A percentile compares a stretch with the other conserved stretches of the same genome.
phyloP scores from a whole-genome alignment of 331 rosid genomes.

The Acacia concinna region DNA sequence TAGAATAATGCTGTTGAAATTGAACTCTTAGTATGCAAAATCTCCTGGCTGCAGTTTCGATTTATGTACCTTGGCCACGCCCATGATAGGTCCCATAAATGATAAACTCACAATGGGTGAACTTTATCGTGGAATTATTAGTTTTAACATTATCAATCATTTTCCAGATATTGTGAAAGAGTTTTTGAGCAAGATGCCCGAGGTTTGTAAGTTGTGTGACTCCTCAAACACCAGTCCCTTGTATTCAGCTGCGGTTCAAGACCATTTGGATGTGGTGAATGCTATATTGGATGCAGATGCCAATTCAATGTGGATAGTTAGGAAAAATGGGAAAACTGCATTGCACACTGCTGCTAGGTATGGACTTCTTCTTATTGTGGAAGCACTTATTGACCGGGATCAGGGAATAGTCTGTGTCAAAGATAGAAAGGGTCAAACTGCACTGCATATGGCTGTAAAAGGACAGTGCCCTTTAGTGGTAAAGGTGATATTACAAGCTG shows the following conservation, averaged over 20 bases:
- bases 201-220: constrained; percentile 68
- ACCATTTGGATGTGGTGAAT: constrained; percentile 78
- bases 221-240: constrained; percentile 83
- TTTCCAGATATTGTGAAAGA: constrained; percentile 71
- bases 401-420: constrained; percentile 63
- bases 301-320: constrained; percentile 62
- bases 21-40: background rate
- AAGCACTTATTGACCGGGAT: constrained; percentile 61
- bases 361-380: constrained; percentile 55
- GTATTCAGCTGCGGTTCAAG: constrained; percentile 77
- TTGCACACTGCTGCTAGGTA: constrained; percentile 84
- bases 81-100: background rate
- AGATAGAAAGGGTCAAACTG: constrained; percentile 92
- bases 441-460: constrained; percentile 94
- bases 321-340: constrained; percentile 94
- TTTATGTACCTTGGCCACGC: background rate
- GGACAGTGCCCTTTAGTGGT: constrained; percentile 63
- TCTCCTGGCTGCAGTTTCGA: background rate
- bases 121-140: background rate
- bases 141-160: constrained; percentile 18
- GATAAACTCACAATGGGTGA: background rate
- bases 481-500: constrained; percentile 67
- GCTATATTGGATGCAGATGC: constrained; percentile 78
- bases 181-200: constrained; percentile 70
- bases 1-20: background rate